Evolutionary conservation across 2,329 filamentous ascomycete genomes (phyloP), one percentile per base, ranked within the genome.

Genomic region (Aspergillus glaucus): DNA sequence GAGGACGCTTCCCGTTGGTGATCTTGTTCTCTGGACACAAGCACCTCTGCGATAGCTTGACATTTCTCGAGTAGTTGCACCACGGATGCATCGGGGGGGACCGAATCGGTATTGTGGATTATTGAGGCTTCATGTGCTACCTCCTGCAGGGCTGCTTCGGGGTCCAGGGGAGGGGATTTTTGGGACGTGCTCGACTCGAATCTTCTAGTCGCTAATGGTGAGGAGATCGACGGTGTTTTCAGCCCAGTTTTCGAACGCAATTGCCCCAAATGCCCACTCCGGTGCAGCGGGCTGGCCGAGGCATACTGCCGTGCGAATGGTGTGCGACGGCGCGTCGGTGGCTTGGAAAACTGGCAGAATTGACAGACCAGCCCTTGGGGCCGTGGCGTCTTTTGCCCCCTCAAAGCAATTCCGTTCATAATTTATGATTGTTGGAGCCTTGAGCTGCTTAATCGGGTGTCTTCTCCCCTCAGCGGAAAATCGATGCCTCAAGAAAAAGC

Each of bases 371-470:
- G 52, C 10, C 59, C 56, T 46, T 61, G 61, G 22, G 55, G 45
- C 34, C 50, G 57, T 17, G 56, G 51, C 39, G 53, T 55, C 44
- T 50, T 62, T 37, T 60, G 61, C 21, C 59, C 57, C 42, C 60
- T 62, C 28, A 71, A 47, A 12, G 57, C 54, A 49, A 70, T 57
- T 41, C 67, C 58, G 48, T 64, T 71, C 67, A 72, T 72, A 44
- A 9, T 47, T 21, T 10, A 30, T 10, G 26, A 30, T 4, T 30
- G 26, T 30, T 12, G 26, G 10, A 30, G 10, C 10, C 26, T 30
- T 12, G 26, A 4, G 26, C 26, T 30, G 26, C 10, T 12, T 30
- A 4, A 10, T 30, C 26, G 8, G 14, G 19, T 24, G 19, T 36
- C 6, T 32, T 30, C 26, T 12, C 26, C 26, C 26, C 9, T 30